Percentiles rank a stretch among this genome's conserved stretches.
Conservation (phyloP, 768 basidiomycete genomes). For the Stropharia rugosoannulata region DNA sequence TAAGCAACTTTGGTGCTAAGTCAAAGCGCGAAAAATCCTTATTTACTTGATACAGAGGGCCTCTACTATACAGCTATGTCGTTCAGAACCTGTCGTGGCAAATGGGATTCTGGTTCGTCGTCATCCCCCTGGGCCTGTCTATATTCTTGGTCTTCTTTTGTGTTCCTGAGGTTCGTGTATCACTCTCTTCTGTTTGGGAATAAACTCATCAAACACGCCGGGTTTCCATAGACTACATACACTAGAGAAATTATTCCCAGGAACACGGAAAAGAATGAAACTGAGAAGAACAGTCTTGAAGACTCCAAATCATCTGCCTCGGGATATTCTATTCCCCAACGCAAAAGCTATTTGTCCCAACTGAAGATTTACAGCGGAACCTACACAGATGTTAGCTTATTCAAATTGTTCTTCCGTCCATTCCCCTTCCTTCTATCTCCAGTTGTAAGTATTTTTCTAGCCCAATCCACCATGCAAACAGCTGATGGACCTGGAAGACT, state of each 20-base stretch:
- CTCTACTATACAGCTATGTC: constrained; percentile 46
- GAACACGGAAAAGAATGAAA: background rate
- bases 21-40: background rate
- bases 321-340: constrained; percentile 2
- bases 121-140: constrained; percentile 37
- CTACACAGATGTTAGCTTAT: constrained; percentile 31
- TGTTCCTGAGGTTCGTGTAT: constrained; percentile 37
- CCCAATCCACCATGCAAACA: background rate
- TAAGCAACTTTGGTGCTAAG: constrained; percentile 17
- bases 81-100: constrained; percentile 41
- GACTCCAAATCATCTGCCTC: constrained; percentile 11
- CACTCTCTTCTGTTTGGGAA: background rate
- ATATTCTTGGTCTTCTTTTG: constrained; percentile 40
- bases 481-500: constrained; percentile 15
- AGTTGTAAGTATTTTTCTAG: constrained; percentile 30
- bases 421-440: constrained; percentile 43
- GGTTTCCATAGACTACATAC: constrained; percentile 31
- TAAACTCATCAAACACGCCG: background rate
- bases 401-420: constrained; percentile 37
- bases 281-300: constrained; percentile 18
- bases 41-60: constrained; percentile 25
- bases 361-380: constrained; percentile 37
- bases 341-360: constrained; percentile 30
- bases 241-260: constrained; percentile 10
- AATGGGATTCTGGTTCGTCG: constrained; percentile 48